A percentile compares a stretch with the other conserved stretches of the same genome.
Conservation (phyloP, 176 grass and related monocot species). For the Cenchrus purpureus region DNA sequence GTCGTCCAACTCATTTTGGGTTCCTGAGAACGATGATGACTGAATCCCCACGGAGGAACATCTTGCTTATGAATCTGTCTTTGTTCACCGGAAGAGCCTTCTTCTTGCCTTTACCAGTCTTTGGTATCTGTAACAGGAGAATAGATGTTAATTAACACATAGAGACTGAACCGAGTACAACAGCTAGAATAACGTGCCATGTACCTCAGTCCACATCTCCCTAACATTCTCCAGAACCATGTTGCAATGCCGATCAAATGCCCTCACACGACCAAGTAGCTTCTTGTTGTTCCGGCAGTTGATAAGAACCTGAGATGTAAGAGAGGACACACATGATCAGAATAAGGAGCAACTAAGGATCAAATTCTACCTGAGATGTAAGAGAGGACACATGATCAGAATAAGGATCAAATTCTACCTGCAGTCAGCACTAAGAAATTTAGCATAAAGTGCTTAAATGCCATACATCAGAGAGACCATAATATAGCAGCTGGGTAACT, state of each 20-base stretch:
- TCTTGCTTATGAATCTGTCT: constrained; percentile 97
- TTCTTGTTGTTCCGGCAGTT: constrained; percentile 98
- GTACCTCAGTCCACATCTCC: constrained; percentile 99
- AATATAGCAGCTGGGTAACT: not conserved
- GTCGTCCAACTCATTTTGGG: constrained; percentile 54
- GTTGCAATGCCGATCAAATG: constrained; percentile 95
- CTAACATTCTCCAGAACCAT: constrained; percentile 97
- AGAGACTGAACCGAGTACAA: not conserved
- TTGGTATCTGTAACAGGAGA: constrained; percentile 59
- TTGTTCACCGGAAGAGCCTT: constrained; percentile 95
- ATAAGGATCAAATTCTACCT: not conserved
- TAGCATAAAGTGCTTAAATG: not conserved
- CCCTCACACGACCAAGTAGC: constrained; percentile 85
- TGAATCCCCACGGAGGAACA: constrained; percentile 89
- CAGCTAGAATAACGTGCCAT: not conserved
- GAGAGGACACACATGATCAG: not conserved
- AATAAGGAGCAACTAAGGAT: not conserved
- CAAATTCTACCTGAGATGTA: not conserved
- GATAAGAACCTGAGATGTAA: constrained; percentile 67
- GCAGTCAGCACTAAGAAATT: not conserved
- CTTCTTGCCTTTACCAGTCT: constrained; percentile 98
- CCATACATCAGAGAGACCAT: not conserved
- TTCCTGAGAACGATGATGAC: constrained; percentile 94
- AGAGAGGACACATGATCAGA: constrained; percentile 8
- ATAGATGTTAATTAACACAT: not conserved